phyloP scores from a whole-genome alignment of 2,329 filamentous ascomycete species.

The Colletotrichum destructivum region DNA sequence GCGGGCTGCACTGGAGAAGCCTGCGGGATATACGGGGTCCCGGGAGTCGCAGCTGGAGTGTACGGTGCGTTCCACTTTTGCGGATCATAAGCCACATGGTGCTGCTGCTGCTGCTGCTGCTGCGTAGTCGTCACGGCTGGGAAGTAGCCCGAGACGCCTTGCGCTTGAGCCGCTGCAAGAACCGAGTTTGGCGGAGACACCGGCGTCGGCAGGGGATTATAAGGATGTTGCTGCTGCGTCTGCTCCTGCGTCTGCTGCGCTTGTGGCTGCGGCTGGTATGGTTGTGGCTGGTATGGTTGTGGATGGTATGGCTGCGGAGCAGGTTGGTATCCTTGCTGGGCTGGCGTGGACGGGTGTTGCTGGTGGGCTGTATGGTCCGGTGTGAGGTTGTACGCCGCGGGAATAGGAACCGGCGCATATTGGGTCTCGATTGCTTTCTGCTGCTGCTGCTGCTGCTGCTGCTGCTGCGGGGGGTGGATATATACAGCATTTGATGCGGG shows the following conservation, averaged over 20 bases:
- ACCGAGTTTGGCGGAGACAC: not conserved
- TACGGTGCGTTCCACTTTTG: slow-evolving; percentile 5
- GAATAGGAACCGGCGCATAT: not conserved
- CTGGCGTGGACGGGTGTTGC: not conserved
- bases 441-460: not conserved
- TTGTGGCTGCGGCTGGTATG: not conserved
- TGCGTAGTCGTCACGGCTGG: not conserved
- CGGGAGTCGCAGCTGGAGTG: slow-evolving; percentile 19
- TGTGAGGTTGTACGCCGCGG: not conserved
- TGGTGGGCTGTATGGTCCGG: slow-evolving; percentile 5
- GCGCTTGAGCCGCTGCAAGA: not conserved
- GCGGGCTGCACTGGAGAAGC: not conserved
- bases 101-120: not conserved
- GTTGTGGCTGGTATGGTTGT: not conserved
- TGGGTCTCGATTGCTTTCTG: not conserved
- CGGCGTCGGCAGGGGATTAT: not conserved
- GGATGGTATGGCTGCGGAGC: slow-evolving; percentile 1
- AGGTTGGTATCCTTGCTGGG: slow-evolving; percentile 25
- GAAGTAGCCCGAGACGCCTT: slow-evolving; percentile 10
- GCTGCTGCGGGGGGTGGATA: not conserved
- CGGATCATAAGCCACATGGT: not conserved
- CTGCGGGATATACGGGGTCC: not conserved
- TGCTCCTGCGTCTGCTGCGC: slow-evolving; percentile 13
- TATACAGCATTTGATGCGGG: not conserved
- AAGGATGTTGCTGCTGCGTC: not conserved